These are phyloP conservation scores for Vaccinium vitisidaea DNA, from an alignment of 148 eudicot genomes.

Conservation along the genomic window DNA sequence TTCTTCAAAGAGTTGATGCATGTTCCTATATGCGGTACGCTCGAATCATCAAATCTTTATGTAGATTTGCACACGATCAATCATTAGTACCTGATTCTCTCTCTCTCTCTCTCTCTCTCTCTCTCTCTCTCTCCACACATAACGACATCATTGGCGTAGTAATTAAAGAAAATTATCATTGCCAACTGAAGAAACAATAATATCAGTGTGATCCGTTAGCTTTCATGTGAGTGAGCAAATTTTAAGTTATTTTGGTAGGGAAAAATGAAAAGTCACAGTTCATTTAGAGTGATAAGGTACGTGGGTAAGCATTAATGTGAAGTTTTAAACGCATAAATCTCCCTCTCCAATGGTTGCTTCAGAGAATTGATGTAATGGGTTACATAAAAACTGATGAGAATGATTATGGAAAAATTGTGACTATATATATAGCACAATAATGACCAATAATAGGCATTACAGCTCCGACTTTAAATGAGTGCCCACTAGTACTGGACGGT, in stretches of 20 bases:
- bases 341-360: background rate
- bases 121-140: background rate
- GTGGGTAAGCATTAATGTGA: background rate
- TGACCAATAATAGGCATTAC: background rate
- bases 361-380: background rate
- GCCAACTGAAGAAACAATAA: constrained; percentile 1
- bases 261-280: background rate
- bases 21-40: constrained; percentile 3
- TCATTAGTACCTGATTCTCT: constrained; percentile 12
- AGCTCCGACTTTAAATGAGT: too few species aligned
- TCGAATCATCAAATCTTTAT: background rate
- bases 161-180: background rate
- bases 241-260: background rate
- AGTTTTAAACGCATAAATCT: background rate
- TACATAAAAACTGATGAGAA: background rate
- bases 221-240: background rate
- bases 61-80: constrained; percentile 12
- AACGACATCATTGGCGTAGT: background rate
- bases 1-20: constrained; percentile 4
- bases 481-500: too few species aligned
- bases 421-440: background rate
- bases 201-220: background rate
- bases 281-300: background rate
- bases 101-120: background rate
- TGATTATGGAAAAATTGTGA: background rate